phyloP scores from a whole-genome alignment of 2,329 filamentous ascomycete genomes.

The Epichloe festucae region DNA sequence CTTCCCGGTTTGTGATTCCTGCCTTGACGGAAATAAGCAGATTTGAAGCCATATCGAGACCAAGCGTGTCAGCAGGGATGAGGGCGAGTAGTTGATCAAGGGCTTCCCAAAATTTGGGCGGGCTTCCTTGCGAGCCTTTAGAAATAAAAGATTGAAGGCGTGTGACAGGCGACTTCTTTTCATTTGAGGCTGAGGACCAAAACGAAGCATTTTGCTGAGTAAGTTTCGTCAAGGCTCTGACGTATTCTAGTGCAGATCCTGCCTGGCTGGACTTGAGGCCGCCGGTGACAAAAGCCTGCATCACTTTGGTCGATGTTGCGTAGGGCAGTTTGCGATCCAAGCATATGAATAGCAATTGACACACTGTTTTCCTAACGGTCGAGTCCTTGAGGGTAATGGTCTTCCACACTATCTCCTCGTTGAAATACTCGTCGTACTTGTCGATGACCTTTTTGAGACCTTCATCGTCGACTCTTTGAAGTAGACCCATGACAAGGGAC shows the following conservation, averaged over 20 bases:
- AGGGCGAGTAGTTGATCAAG: constrained; percentile 50
- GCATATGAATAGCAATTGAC: constrained; percentile 36
- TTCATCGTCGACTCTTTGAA: constrained; percentile 28
- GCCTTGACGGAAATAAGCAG: constrained; percentile 55
- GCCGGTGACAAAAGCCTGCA: constrained; percentile 54
- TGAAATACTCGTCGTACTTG: constrained; percentile 54
- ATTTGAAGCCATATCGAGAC: constrained; percentile 38
- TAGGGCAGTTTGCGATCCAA: constrained; percentile 36
- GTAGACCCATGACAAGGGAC: constrained; percentile 39
- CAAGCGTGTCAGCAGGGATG: constrained; percentile 34
- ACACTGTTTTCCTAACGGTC: constrained; percentile 36
- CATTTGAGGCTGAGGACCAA: constrained; percentile 48
- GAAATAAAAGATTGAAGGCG: constrained; percentile 61
- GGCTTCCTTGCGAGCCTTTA: constrained; percentile 71
- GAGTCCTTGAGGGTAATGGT: constrained; percentile 50
- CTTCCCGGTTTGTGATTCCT: constrained; percentile 63
- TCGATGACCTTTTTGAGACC: constrained; percentile 48
- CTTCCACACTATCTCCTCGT: constrained; percentile 53
- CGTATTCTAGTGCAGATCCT: constrained; percentile 60
- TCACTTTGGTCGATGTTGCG: constrained; percentile 36
- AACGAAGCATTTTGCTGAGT: constrained; percentile 52
- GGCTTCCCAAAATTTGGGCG: constrained; percentile 58
- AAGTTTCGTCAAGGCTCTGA: constrained; percentile 52
- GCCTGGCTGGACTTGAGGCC: constrained; percentile 60
- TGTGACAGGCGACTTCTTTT: constrained; percentile 40